Evolutionary conservation across 2,329 filamentous ascomycete species (phyloP).

Genomic region (Coniochaeta ligniaria): DNA sequence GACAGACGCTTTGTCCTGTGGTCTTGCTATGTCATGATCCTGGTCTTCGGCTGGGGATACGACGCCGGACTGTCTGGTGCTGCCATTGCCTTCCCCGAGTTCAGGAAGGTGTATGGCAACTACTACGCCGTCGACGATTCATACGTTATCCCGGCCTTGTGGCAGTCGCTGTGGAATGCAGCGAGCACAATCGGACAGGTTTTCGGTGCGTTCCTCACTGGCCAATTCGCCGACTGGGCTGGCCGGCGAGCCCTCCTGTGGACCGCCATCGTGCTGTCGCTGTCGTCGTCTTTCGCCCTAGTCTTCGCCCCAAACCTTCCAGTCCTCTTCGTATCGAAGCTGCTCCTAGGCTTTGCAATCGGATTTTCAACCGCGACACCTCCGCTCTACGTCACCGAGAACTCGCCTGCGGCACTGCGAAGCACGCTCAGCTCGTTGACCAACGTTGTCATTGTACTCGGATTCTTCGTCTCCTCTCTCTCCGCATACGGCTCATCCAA

Average conservation of each 20-base stretch:
- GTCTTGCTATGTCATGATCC: conserved; percentile 21
- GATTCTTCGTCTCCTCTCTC: conserved; percentile 21
- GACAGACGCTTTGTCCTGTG: conserved; percentile 19
- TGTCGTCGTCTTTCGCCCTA: conserved; percentile 18
- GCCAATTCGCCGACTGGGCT: conserved; percentile 16
- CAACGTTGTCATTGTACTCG: conserved; percentile 21
- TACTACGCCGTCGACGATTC: conserved; percentile 21
- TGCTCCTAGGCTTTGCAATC: conserved; percentile 17
- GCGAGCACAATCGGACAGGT: conserved; percentile 25
- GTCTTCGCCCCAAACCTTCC: conserved; percentile 19
- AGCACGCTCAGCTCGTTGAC: conserved; percentile 19
- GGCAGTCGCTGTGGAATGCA: conserved; percentile 29
- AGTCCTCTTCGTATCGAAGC: conserved; percentile 20
- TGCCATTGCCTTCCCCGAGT: conserved; percentile 26
- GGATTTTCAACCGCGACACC: conserved; percentile 18
- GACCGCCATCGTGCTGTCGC: conserved; percentile 14
- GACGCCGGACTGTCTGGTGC: conserved; percentile 26
- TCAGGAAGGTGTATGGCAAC: conserved; percentile 23
- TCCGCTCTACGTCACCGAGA: conserved; percentile 20
- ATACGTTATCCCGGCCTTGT: conserved; percentile 25
- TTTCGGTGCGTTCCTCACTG: conserved; percentile 17
- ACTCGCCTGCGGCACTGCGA: conserved; percentile 18
- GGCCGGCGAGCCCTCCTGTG: conserved; percentile 16
- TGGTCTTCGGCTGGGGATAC: conserved; percentile 27
- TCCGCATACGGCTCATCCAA: conserved; percentile 18